phyloP scores from a whole-genome alignment of 202 grass and related monocot species.

The Cymbopogon flexuosus region DNA sequence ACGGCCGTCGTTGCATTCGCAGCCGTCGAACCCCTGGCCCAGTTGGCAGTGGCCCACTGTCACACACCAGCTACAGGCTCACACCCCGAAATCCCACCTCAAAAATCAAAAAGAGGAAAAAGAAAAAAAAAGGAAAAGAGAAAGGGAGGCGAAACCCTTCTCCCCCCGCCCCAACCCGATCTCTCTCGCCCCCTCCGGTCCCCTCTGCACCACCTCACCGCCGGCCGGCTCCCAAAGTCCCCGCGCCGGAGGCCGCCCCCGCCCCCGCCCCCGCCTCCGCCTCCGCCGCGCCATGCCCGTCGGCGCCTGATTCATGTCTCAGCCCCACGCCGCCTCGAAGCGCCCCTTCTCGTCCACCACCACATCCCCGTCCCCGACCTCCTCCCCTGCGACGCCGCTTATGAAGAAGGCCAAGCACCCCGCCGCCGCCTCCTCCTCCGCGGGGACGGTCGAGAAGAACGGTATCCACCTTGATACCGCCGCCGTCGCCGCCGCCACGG shows the following conservation, averaged over 20 bases:
- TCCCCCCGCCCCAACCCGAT: slow-evolving; percentile 38
- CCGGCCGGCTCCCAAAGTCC: slow-evolving; percentile 34
- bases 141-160: slow-evolving; percentile 29
- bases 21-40: no score
- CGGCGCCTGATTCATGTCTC: slow-evolving; percentile 50
- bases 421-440: slow-evolving; percentile 19
- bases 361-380: slow-evolving; percentile 4
- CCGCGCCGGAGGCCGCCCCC: slow-evolving; percentile 21
- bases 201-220: slow-evolving; percentile 22
- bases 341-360: slow-evolving; percentile 39
- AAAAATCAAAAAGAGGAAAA: not conserved
- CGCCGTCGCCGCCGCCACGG: not conserved
- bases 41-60: not conserved
- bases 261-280: not conserved
- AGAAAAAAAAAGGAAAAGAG: not conserved
- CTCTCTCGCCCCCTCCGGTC: slow-evolving; percentile 38
- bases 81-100: not conserved
- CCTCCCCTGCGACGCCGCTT: slow-evolving; percentile 29
- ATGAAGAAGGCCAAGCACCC: slow-evolving; percentile 74
- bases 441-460: slow-evolving; percentile 51
- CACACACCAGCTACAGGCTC: not conserved
- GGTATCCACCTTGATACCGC: slow-evolving; percentile 41
- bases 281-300: slow-evolving; percentile 35
- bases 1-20: no score
- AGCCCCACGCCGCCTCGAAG: slow-evolving; percentile 47